Evolutionary conservation across 805 yeast genomes (phyloP).

Genomic region (Cyberlindnera subsufficiens): DNA sequence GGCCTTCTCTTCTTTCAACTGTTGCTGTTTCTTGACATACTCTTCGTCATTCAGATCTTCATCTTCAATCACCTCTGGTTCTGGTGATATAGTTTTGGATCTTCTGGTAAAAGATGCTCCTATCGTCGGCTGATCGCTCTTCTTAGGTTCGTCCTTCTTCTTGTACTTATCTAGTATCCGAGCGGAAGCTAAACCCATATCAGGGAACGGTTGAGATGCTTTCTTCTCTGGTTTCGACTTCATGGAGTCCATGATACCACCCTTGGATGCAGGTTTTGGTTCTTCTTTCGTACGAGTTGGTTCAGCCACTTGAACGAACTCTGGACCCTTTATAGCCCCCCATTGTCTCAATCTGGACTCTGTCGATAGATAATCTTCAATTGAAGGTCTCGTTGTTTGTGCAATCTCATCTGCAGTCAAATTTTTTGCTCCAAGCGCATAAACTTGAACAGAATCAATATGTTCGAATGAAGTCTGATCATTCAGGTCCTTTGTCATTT

Average conservation of each 20-base stretch:
- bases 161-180: slow-evolving; percentile 13
- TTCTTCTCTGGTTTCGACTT: not conserved
- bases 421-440: slow-evolving; percentile 27
- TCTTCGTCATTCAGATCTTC: slow-evolving; percentile 12
- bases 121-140: slow-evolving; percentile 10
- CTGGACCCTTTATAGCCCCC: slow-evolving; percentile 23
- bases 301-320: slow-evolving; percentile 4
- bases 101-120: slow-evolving; percentile 11
- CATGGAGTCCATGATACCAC: not conserved
- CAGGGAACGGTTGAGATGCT: slow-evolving; percentile 9
- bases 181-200: slow-evolving; percentile 14
- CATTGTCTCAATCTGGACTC: slow-evolving; percentile 14
- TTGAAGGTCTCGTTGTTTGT: slow-evolving; percentile 5
- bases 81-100: slow-evolving; percentile 7
- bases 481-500: slow-evolving; percentile 22
- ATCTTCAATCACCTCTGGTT: slow-evolving; percentile 9
- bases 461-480: slow-evolving; percentile 25
- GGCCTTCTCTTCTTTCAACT: slow-evolving; percentile 5
- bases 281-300: not conserved
- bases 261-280: not conserved
- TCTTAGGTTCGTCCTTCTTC: slow-evolving; percentile 1
- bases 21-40: slow-evolving; percentile 7
- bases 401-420: slow-evolving; percentile 16
- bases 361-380: slow-evolving; percentile 7
- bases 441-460: slow-evolving; percentile 33